Conservation (phyloP, 495 filamentous ascomycete species). For the Podospora tetraspora region DNA sequence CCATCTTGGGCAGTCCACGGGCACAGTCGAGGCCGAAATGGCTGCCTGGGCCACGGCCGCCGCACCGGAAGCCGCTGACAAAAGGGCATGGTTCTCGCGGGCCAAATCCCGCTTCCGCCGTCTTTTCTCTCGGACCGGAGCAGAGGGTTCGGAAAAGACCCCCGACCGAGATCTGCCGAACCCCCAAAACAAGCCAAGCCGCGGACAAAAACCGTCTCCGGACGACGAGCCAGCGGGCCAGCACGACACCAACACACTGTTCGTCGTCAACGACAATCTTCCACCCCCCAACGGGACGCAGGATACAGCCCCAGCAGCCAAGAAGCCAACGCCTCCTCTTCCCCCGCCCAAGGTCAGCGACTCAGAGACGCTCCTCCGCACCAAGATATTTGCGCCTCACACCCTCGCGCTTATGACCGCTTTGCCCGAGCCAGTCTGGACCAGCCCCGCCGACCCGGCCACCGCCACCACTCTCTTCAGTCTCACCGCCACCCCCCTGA, state of each 20-base stretch:
- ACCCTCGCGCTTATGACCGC: background rate
- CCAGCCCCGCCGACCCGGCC: background rate
- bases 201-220: no score
- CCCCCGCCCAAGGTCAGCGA: background rate
- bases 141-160: background rate
- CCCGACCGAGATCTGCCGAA: background rate
- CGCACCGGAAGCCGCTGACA: background rate
- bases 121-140: background rate
- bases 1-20: no score
- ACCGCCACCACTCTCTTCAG: background rate
- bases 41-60: no score
- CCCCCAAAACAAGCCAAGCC: no score
- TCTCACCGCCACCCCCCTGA: background rate
- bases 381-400: background rate
- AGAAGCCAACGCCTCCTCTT: background rate
- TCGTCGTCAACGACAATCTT: background rate
- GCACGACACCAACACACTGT: background rate
- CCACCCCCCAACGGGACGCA: background rate
- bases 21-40: no score
- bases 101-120: background rate
- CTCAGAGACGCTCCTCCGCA: background rate
- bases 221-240: no score
- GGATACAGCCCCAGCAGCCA: background rate
- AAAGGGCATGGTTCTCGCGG: background rate
- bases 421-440: background rate